Percentiles rank a stretch among this genome's conserved stretches.
These are phyloP conservation scores for Phytophthora pseudosyringae DNA, from an alignment of 352 stramenopile genomes.

Conservation along the genomic window DNA sequence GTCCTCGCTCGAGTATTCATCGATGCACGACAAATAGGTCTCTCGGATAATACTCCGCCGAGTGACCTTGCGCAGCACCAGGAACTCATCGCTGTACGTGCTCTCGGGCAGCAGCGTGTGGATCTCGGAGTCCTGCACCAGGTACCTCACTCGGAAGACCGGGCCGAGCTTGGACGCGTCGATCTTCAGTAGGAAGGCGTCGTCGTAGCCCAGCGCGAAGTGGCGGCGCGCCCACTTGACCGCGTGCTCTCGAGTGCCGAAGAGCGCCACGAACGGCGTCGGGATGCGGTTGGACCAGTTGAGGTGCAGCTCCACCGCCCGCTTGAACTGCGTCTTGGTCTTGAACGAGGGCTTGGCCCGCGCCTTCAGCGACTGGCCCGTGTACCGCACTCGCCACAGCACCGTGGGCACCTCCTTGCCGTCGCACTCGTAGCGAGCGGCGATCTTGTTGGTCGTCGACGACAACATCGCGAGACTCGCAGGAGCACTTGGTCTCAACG, in stretches of 20 bases:
- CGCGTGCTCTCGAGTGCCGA: constrained; percentile 11
- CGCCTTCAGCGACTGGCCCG: constrained; percentile 24
- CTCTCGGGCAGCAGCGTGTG: constrained; percentile 5
- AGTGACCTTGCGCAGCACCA: constrained; percentile 18
- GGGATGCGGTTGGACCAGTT: constrained; percentile 25
- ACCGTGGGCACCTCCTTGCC: constrained; percentile 16
- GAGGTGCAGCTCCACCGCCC: constrained; percentile 15
- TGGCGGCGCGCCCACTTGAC: constrained; percentile 20
- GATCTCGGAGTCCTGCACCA: constrained; percentile 15
- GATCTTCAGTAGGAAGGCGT: constrained; percentile 27
- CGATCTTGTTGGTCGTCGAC: constrained; percentile 4
- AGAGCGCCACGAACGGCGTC: constrained; percentile 25
- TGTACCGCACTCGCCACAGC: constrained; percentile 28
- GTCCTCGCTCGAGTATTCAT: constrained; percentile 14
- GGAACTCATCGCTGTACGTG: constrained; percentile 26
- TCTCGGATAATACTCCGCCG: constrained; percentile 25
- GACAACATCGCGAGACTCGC: constrained; percentile 1
- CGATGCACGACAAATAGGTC: constrained; percentile 19
- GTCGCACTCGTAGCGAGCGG: constrained; percentile 21
- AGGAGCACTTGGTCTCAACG: neutral
- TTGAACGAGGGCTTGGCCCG: constrained; percentile 27
- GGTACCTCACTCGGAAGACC: constrained; percentile 19
- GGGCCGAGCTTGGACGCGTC: constrained; percentile 17
- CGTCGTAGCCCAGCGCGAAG: constrained; percentile 27
- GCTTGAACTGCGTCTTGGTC: constrained; percentile 28